Conservation (phyloP, 176 grass and related monocot species). For the barley (Hordeum vulgare) region DNA sequence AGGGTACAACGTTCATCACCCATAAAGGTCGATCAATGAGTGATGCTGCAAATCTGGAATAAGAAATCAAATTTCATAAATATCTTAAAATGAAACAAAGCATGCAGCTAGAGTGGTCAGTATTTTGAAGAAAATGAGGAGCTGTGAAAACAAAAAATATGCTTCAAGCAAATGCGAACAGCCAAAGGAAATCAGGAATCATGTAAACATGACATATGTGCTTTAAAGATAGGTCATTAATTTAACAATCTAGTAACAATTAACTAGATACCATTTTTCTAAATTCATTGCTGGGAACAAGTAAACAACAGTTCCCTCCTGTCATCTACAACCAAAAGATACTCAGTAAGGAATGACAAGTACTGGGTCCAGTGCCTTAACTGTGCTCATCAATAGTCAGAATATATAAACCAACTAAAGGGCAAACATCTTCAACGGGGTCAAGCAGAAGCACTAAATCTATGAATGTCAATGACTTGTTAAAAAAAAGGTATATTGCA, state of each 20-base stretch:
- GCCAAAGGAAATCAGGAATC: slow-evolving; percentile 4
- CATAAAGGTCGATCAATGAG: slow-evolving; percentile 65
- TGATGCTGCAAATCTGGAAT: slow-evolving; percentile 71
- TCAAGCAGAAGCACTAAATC: background rate
- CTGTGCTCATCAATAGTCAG: slow-evolving; percentile 2
- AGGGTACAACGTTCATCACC: slow-evolving; percentile 90
- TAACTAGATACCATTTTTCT: background rate
- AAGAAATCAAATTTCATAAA: slow-evolving; percentile 19
- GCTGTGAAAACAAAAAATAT: background rate
- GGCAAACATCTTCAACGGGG: background rate
- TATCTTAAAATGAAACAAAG: slow-evolving; percentile 6
- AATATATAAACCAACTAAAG: background rate
- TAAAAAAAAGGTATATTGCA: background rate
- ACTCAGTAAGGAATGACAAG: background rate
- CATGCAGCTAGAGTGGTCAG: background rate
- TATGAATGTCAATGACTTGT: background rate
- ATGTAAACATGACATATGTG: background rate
- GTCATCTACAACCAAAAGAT: background rate
- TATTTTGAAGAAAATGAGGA: background rate
- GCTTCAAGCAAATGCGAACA: background rate
- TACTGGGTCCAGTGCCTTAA: background rate
- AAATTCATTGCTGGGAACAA: background rate
- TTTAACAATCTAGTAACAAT: background rate
- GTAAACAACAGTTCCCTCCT: background rate
- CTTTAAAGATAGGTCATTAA: slow-evolving; percentile 8